Base-by-base conservation (phyloP, 148 eudicot species). In the Bassia scoparia region DNA sequence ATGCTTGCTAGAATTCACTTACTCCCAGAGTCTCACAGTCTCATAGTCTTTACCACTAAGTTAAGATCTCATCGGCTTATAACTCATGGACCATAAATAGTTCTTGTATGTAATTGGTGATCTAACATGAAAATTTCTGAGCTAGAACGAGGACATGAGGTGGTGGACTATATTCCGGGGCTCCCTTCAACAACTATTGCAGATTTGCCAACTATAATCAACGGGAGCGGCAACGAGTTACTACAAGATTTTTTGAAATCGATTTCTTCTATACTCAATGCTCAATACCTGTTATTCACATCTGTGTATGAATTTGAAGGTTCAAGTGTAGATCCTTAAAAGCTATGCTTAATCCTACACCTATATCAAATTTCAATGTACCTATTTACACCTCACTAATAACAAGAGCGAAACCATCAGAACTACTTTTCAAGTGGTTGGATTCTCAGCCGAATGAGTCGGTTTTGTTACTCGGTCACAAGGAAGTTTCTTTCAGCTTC, bases 401-500 rank as follows among this genome's bases (percentile, higher is more conserved):
- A 29, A 56, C 3, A 60, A 5, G 10, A 37, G 58, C 23, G 27
- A n/a, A n/a, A n/a, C 15, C 30, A n/a, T n/a, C n/a, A 5, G 23
- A 6, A 38, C 46, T 88, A 87, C 67, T 37, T 85, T n/a, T n/a
- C 49, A 61, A 76, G 30, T 80, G 82, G 82, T 70, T 80, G 58
- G 67, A 80, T 38, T 70, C 79, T 27, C 79, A 80, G 34, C 85
- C 85, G n/a, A 24, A 72, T 16, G 60, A 29, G 18, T 85, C 94
- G 2, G 92, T 88, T 15, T 30, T 88, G 48, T 90, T 86, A 61
- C 69, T 90, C 12, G n/a, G n/a, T 88, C 92, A 12, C 81, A 74
- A 58, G 96, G 93, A 30, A 90, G 91, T 74, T 85, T 85, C 88
- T 88, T 12, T 85, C 93, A 0, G 79, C 79, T 29, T 81, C 91